Conservation (phyloP, 179 eudicot genomes). For the Pouteria campechiana region DNA sequence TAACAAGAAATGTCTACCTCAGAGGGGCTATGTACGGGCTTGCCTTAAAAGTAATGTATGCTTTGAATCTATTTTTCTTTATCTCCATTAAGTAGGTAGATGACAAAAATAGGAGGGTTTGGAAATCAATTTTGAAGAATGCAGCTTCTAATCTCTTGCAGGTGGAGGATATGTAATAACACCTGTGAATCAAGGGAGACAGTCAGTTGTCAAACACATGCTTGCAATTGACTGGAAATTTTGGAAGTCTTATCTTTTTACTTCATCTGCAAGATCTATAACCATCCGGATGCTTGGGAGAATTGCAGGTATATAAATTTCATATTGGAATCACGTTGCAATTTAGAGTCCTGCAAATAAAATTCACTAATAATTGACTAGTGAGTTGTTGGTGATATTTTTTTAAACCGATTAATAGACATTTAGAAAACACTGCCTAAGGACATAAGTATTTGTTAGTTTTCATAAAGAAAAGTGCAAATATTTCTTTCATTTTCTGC, state of each 20-base stretch:
- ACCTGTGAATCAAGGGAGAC: constrained; percentile 43
- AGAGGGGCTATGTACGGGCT: constrained; percentile 51
- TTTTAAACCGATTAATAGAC: no score
- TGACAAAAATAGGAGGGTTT: not conserved
- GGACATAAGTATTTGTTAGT: no score
- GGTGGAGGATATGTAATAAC: constrained; percentile 72
- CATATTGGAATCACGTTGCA: no score
- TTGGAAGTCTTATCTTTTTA: constrained; percentile 32
- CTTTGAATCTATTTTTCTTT: constrained; percentile 7
- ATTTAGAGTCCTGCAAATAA: no score
- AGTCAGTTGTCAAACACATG: constrained; percentile 62
- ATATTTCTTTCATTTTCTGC: not conserved
- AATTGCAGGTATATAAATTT: constrained; percentile 62
- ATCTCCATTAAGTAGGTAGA: not conserved
- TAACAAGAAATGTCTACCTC: constrained; percentile 51
- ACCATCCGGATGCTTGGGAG: constrained; percentile 54
- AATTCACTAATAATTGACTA: no score
- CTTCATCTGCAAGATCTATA: constrained; percentile 29
- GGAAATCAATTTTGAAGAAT: not conserved
- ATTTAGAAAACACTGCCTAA: no score
- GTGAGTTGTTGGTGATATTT: no score
- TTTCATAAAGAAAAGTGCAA: no score
- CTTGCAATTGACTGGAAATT: constrained; percentile 56
- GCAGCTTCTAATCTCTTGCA: constrained; percentile 7
- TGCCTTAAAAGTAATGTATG: constrained; percentile 66